Evolutionary conservation across 495 filamentous ascomycete species (phyloP).

Genomic region (Aspergillus mulundensis): DNA sequence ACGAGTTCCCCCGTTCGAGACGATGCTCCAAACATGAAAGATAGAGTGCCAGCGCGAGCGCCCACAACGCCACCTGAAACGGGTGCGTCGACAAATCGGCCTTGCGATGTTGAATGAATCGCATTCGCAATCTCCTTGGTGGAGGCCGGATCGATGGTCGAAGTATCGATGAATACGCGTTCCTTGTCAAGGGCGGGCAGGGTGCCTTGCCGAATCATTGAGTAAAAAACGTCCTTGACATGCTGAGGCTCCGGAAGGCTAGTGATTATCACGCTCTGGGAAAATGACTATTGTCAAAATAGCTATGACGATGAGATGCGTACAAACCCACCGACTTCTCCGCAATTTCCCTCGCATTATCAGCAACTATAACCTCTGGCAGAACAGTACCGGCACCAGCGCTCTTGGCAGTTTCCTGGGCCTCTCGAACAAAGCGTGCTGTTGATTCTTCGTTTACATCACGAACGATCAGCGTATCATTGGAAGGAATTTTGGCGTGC

Average conservation of each 20-base stretch:
- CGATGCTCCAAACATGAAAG: slow-evolving; percentile 82
- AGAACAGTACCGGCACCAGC: slow-evolving; percentile 29
- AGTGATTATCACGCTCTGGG: slow-evolving; percentile 71
- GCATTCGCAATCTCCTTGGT: slow-evolving; percentile 63
- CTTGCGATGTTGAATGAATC: slow-evolving; percentile 51
- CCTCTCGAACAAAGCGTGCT: slow-evolving; percentile 58
- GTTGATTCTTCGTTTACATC: slow-evolving; percentile 67
- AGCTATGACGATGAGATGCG: not conserved
- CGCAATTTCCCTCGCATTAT: slow-evolving; percentile 56
- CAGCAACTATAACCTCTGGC: slow-evolving; percentile 53
- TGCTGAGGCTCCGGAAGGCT: slow-evolving; percentile 78
- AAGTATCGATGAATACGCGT: slow-evolving; percentile 75
- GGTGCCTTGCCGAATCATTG: slow-evolving; percentile 52
- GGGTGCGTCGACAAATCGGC: slow-evolving; percentile 72
- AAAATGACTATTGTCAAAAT: slow-evolving; percentile 11
- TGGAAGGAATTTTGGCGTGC: slow-evolving; percentile 65
- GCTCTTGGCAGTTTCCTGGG: slow-evolving; percentile 35
- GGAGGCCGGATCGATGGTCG: slow-evolving; percentile 80
- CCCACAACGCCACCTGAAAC: slow-evolving; percentile 88
- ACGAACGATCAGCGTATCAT: slow-evolving; percentile 64
- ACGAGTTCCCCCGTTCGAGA: slow-evolving; percentile 46
- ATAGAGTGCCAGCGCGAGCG: slow-evolving; percentile 67
- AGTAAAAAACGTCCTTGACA: slow-evolving; percentile 66
- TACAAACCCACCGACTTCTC: slow-evolving; percentile 65
- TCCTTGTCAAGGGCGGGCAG: slow-evolving; percentile 40